Evolutionary conservation across 495 filamentous ascomycete genomes (phyloP).

Genomic region (Ascobolus immersus): DNA sequence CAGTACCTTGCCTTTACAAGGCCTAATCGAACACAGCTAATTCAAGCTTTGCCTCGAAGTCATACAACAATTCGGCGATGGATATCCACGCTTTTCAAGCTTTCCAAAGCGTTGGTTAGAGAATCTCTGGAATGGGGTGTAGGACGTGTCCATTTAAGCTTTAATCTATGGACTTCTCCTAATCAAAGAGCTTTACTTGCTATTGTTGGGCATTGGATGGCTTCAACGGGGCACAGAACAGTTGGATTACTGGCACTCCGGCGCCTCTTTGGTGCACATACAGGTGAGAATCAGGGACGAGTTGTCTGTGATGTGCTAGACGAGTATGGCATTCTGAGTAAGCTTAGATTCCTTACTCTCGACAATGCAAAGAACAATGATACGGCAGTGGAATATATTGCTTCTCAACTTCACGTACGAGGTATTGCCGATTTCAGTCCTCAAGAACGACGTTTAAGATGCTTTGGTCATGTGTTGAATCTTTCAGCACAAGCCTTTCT

Average conservation of each 20-base stretch:
- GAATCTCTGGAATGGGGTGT: too few species aligned
- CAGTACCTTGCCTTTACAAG: too few species aligned
- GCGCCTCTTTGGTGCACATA: background rate
- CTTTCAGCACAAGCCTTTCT: background rate
- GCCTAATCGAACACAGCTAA: too few species aligned
- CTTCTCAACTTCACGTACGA: background rate
- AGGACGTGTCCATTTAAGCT: too few species aligned
- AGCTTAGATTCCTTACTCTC: slow-evolving; percentile 2
- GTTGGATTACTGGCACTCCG: background rate
- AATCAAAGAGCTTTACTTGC: slow-evolving; percentile 1
- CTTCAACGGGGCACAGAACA: background rate
- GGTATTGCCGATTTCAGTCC: background rate
- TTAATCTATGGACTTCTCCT: slow-evolving; percentile 3
- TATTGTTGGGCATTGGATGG: slow-evolving; percentile 2
- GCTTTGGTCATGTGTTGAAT: background rate
- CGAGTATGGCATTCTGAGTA: slow-evolving; percentile 1
- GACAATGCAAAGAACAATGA: slow-evolving; percentile 1
- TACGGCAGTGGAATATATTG: background rate
- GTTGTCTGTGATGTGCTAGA: slow-evolving; percentile 1
- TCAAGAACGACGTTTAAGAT: background rate
- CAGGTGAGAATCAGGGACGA: background rate
- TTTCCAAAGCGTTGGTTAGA: too few species aligned
- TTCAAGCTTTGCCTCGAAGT: too few species aligned
- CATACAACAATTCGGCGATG: too few species aligned
- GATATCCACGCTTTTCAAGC: too few species aligned